These are phyloP conservation scores for Saccharomycopsis sp. DNA, from an alignment of 805 yeast genomes.

Conservation along the genomic window DNA sequence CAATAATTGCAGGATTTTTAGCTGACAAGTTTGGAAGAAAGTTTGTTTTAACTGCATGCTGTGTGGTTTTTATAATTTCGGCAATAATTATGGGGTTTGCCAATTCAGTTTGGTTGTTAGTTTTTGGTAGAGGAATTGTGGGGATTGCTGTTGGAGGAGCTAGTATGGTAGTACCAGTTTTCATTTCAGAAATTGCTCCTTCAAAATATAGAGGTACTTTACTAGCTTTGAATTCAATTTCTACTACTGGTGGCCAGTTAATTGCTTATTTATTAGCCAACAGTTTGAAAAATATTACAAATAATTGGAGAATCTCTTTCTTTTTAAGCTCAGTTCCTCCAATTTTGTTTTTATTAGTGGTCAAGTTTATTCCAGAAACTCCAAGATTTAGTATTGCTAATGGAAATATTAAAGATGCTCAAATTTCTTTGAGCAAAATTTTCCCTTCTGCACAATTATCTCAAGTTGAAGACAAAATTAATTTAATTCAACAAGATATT, in stretches of 20 bases:
- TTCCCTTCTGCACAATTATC: constrained; percentile 32
- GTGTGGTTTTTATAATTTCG: constrained; percentile 36
- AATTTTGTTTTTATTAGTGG: constrained; percentile 26
- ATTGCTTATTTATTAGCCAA: constrained; percentile 33
- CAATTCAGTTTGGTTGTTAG: constrained; percentile 29
- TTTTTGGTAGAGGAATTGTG: constrained; percentile 48
- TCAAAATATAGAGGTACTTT: constrained; percentile 30
- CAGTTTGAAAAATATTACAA: constrained; percentile 21
- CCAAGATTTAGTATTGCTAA: constrained; percentile 34
- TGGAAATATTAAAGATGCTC: constrained; percentile 27
- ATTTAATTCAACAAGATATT: constrained; percentile 37
- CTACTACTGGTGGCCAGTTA: constrained; percentile 42
- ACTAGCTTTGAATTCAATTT: constrained; percentile 29
- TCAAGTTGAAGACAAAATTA: constrained; percentile 37
- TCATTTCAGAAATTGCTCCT: constrained; percentile 42
- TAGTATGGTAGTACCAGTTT: constrained; percentile 55
- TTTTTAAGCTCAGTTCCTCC: constrained; percentile 34
- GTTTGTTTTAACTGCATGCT: constrained; percentile 29
- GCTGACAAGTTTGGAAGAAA: constrained; percentile 42
- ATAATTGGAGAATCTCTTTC: constrained; percentile 32
- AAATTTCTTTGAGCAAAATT: constrained; percentile 34
- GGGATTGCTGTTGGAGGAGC: constrained; percentile 71
- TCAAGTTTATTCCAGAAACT: constrained; percentile 40
- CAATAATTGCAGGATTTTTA: constrained; percentile 37
- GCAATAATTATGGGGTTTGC: constrained; percentile 39